Percentiles rank a stretch among this genome's conserved stretches.
These are phyloP conservation scores for Bassia scoparia DNA, from an alignment of 148 eudicot genomes.

Conservation along the genomic window DNA sequence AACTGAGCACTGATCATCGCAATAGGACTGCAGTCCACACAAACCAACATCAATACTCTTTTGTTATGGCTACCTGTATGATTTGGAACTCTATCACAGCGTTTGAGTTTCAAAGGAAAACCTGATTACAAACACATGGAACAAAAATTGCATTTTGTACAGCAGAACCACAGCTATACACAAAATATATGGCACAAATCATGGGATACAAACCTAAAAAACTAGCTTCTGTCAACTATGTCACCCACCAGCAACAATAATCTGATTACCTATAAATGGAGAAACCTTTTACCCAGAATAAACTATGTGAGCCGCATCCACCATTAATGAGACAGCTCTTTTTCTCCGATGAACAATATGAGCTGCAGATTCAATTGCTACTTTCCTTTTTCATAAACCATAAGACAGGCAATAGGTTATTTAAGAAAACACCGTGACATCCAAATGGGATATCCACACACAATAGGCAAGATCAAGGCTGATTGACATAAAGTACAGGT, in stretches of 20 bases:
- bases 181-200: not conserved
- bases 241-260: conserved; percentile 1
- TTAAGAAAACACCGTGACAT: not conserved
- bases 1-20: not conserved
- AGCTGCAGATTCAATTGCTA: not conserved
- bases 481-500: conserved; percentile 80
- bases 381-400: not conserved
- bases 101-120: not conserved
- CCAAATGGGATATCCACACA: conserved; percentile 2
- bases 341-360: not conserved
- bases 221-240: not conserved
- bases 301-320: not conserved
- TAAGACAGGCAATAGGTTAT: not conserved
- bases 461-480: conserved; percentile 40
- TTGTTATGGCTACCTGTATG: not conserved
- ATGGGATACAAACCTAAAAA: not conserved
- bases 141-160: not conserved
- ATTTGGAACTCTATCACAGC: conserved; percentile 6
- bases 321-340: not conserved
- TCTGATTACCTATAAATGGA: not conserved
- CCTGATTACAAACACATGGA: not conserved
- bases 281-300: too few species aligned
- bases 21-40: not conserved
- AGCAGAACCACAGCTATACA: conserved; percentile 8
- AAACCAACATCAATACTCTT: not conserved